Conservation (phyloP, 495 filamentous ascomycete genomes). For the Darksidea phi region DNA sequence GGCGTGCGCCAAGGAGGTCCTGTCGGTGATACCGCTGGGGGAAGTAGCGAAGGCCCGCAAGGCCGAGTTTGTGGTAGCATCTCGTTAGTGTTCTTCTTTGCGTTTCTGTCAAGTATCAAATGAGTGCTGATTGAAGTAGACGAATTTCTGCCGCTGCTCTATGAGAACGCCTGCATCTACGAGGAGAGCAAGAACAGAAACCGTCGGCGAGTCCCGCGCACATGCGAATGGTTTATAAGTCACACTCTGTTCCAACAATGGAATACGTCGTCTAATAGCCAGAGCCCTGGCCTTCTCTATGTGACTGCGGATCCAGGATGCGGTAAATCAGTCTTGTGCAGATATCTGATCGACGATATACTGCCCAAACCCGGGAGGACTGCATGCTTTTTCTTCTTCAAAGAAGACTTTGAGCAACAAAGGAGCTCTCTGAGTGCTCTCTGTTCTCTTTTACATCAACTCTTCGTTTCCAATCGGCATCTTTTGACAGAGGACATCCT, state of each 20-base stretch:
- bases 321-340: conserved; percentile 56
- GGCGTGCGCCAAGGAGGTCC: conserved; percentile 25
- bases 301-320: conserved; percentile 57
- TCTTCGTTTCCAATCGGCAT: conserved; percentile 42
- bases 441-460: conserved; percentile 50
- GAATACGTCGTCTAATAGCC: conserved; percentile 34
- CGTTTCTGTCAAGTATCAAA: too few species aligned
- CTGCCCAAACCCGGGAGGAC: background rate
- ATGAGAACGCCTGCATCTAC: too few species aligned
- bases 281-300: conserved; percentile 43
- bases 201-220: conserved; percentile 40
- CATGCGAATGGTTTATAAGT: conserved; percentile 48
- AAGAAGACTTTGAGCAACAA: conserved; percentile 50
- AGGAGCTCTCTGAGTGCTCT: conserved; percentile 46
- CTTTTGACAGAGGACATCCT: conserved; percentile 42
- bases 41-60: too few species aligned
- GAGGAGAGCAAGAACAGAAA: conserved; percentile 45
- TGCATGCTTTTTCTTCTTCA: conserved; percentile 60
- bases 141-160: too few species aligned
- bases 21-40: too few species aligned
- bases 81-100: too few species aligned
- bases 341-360: conserved; percentile 46
- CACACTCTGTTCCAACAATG: conserved; percentile 44
- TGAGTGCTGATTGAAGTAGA: too few species aligned
- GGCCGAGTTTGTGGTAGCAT: too few species aligned